Percentiles rank a stretch among this genome's conserved stretches.
phyloP scores from a whole-genome alignment of 1,284 basidiomycete genomes.

The Volvariella volvacea region DNA sequence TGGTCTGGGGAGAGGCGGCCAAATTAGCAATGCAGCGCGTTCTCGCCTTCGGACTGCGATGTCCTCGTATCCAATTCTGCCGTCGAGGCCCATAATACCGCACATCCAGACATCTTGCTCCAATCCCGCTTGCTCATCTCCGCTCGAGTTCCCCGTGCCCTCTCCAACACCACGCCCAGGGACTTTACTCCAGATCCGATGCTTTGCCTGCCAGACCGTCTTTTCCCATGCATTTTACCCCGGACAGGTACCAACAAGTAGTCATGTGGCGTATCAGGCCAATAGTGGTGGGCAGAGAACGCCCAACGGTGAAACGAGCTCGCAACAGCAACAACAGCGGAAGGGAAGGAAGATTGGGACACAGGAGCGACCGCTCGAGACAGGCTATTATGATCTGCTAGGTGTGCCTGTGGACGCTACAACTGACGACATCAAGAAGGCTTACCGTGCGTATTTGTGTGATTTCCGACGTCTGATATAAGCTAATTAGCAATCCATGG shows the following conservation, averaged over 20 bases:
- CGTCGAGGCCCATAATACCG: constrained; percentile 56
- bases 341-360: constrained; percentile 73
- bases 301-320: constrained; percentile 11
- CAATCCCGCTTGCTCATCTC: constrained; percentile 53
- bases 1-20: too few species aligned
- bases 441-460: constrained; percentile 62
- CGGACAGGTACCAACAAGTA: constrained; percentile 38
- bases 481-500: not conserved
- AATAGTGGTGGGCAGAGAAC: constrained; percentile 13
- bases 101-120: constrained; percentile 61
- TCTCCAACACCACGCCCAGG: constrained; percentile 56
- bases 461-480: too few species aligned
- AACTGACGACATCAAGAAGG: constrained; percentile 89
- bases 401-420: constrained; percentile 72
- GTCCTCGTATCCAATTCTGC: constrained; percentile 19
- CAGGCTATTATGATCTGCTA: constrained; percentile 82
- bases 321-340: constrained; percentile 15
- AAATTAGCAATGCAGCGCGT: too few species aligned
- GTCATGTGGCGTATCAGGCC: not conserved
- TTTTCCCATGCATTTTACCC: constrained; percentile 61
- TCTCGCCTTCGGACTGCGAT: too few species aligned
- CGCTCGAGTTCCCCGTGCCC: constrained; percentile 74
- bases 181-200: constrained; percentile 63
- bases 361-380: constrained; percentile 86
- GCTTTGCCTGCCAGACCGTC: constrained; percentile 55